Evolutionary conservation across 2,329 filamentous ascomycete species (phyloP).

Genomic region (Apiospora koreana): DNA sequence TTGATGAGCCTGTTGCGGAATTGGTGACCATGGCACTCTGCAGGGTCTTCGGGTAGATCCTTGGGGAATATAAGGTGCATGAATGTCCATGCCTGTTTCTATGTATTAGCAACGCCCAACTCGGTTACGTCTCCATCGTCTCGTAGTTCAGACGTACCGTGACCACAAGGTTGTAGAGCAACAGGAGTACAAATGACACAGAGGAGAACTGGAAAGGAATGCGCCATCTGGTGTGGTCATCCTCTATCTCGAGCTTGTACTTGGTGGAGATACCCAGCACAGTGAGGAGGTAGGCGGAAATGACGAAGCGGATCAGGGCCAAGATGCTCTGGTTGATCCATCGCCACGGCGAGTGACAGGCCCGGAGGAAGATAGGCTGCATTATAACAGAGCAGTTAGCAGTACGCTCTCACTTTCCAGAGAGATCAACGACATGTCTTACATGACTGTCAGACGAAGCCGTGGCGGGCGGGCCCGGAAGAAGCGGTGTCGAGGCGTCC

Average conservation of each 20-base stretch:
- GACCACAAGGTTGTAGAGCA: conserved; percentile 46
- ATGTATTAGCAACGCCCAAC: not conserved
- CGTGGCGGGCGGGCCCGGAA: conserved; percentile 21
- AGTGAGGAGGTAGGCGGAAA: conserved; percentile 45
- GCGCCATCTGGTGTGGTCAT: conserved; percentile 40
- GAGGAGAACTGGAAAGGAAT: conserved; percentile 52
- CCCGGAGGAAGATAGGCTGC: conserved; percentile 53
- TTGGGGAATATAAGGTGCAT: conserved; percentile 52
- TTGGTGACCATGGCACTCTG: conserved; percentile 30
- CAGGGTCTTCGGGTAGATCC: conserved; percentile 32
- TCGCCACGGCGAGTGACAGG: conserved; percentile 53
- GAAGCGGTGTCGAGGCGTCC: conserved; percentile 28
- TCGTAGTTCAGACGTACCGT: conserved; percentile 42
- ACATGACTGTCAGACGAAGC: conserved; percentile 34
- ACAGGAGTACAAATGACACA: conserved; percentile 43
- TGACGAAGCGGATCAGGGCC: conserved; percentile 42
- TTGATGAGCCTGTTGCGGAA: conserved; percentile 39
- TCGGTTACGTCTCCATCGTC: not conserved
- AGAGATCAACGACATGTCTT: conserved; percentile 12
- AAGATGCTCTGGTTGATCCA: conserved; percentile 47
- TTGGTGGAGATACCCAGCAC: conserved; percentile 43
- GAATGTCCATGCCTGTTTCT: conserved; percentile 52
- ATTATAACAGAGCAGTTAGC: not conserved
- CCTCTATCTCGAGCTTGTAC: conserved; percentile 46
- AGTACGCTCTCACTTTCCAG: not conserved